phyloP scores from a whole-genome alignment of 371 early-diverging fungal genomes.

The Mortierella sp. region DNA sequence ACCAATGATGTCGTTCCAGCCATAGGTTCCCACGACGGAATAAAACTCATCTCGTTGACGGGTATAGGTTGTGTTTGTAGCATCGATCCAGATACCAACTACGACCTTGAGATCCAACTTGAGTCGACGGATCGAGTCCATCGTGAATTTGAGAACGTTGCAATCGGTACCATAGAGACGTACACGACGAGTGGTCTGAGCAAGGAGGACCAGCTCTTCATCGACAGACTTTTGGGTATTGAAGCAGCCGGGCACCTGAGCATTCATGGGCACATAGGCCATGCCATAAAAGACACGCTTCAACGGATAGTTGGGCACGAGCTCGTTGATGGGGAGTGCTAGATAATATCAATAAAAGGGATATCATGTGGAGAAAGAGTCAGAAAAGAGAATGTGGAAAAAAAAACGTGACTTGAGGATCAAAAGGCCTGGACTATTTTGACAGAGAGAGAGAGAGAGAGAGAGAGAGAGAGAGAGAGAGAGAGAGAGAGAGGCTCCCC shows the following conservation, averaged over 20 bases:
- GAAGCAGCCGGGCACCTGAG: slow-evolving; percentile 55
- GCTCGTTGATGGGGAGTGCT: slow-evolving; percentile 20
- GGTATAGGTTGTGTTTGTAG: slow-evolving; percentile 48
- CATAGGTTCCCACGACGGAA: slow-evolving; percentile 44
- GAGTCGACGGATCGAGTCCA: slow-evolving; percentile 51
- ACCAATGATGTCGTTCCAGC: slow-evolving; percentile 54
- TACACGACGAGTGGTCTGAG: slow-evolving; percentile 57
- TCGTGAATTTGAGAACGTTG: slow-evolving; percentile 49
- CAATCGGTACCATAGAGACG: slow-evolving; percentile 64
- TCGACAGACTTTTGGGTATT: slow-evolving; percentile 51
- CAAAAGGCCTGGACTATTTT: too few species aligned
- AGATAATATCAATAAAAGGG: too few species aligned
- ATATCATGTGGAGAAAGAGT: too few species aligned
- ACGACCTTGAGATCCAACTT: slow-evolving; percentile 57
- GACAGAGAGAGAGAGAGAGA: too few species aligned
- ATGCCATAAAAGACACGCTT: slow-evolving; percentile 60
- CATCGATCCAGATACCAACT: slow-evolving; percentile 58
- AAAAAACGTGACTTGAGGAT: too few species aligned
- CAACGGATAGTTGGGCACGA: slow-evolving; percentile 30
- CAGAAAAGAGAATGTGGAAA: too few species aligned
- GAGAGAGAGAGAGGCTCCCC: too few species aligned
- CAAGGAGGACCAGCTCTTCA: slow-evolving; percentile 55
- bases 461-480: too few species aligned
- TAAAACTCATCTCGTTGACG: slow-evolving; percentile 55
- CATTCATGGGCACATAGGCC: slow-evolving; percentile 59